These are phyloP conservation scores for Cladorrhinum samala DNA, from an alignment of 495 filamentous ascomycete species.

Conservation along the genomic window DNA sequence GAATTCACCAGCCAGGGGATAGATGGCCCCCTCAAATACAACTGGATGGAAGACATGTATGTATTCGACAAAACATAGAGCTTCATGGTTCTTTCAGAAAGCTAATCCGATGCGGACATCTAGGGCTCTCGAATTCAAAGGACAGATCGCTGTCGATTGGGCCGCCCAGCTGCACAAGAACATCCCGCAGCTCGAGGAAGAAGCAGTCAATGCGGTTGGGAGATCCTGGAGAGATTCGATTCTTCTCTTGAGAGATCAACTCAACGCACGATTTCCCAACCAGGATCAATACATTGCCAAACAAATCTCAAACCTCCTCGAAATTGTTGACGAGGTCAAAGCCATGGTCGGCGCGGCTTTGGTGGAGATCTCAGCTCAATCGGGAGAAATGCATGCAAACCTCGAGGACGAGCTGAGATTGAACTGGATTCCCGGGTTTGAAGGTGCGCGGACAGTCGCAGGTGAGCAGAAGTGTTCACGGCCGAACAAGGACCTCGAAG, in stretches of 20 bases:
- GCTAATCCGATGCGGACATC: background rate
- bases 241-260: too few species aligned
- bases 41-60: constrained; percentile 20
- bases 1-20: constrained; percentile 8
- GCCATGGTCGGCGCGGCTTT: constrained; percentile 1
- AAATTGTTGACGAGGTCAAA: constrained; percentile 1
- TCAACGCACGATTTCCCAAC: constrained; percentile 1
- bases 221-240: background rate
- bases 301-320: background rate
- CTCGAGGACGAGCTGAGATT: background rate
- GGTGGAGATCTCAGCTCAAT: background rate
- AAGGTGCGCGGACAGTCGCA: background rate
- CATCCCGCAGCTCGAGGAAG: background rate
- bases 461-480: too few species aligned
- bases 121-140: constrained; percentile 8
- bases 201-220: constrained; percentile 5
- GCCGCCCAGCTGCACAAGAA: background rate
- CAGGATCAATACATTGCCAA: background rate
- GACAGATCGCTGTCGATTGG: constrained; percentile 6
- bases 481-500: too few species aligned
- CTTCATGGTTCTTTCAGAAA: background rate
- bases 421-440: constrained; percentile 6
- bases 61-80: background rate
- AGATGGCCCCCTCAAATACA: background rate
- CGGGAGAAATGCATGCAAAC: background rate